Base-by-base conservation (phyloP, 73 alveolate genomes). In the Durusdinium trenchii region DNA sequence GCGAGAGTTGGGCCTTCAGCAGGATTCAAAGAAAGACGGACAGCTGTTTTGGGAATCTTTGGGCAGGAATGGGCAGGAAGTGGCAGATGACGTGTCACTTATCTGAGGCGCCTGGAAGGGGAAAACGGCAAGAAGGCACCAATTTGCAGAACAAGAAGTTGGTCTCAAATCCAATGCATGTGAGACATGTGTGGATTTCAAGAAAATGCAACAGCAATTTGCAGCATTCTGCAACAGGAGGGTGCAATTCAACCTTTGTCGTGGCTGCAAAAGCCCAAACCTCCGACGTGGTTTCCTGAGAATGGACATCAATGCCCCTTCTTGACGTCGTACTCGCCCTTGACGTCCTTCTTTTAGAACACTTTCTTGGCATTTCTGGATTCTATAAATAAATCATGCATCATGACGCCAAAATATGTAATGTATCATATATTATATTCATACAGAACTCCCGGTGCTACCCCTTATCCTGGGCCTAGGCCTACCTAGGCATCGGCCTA, bases 261-360 rank as follows among this genome's bases (percentile, higher is more conserved):
- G 50, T 91, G 98, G 98, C 82, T 91, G 75, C 98, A 50, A 78
- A 91, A 91, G 98, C 98, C 98, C 38, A 91, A 91, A 48, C 98
- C 98, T 18, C 98, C 98, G 20, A 91, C 98, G 89, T 43, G 32
- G 38, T 52, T 35, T 38, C 38, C 82, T 46, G 6, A 87, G 86
- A 7, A 0, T 42, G 48, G 9, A 78, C 43, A 78, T 10, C 45
- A 3, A 28, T 43, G 0, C 51, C 79, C 79, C 26, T 67, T n/a
- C n/a, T n/a, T n/a, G n/a, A n/a, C n/a, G n/a, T n/a, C n/a, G n/a
- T n/a, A n/a, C n/a, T n/a, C n/a, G n/a, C n/a, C n/a, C n/a, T n/a
- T n/a, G n/a, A n/a, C n/a, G n/a, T n/a, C n/a, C 45, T 18, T 14
- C 46, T 67, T 45, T 67, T 64, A 6, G 43, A 18, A 30, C 79